phyloP scores from a whole-genome alignment of 2,329 filamentous ascomycete species.

The Ophiostoma populinum region DNA sequence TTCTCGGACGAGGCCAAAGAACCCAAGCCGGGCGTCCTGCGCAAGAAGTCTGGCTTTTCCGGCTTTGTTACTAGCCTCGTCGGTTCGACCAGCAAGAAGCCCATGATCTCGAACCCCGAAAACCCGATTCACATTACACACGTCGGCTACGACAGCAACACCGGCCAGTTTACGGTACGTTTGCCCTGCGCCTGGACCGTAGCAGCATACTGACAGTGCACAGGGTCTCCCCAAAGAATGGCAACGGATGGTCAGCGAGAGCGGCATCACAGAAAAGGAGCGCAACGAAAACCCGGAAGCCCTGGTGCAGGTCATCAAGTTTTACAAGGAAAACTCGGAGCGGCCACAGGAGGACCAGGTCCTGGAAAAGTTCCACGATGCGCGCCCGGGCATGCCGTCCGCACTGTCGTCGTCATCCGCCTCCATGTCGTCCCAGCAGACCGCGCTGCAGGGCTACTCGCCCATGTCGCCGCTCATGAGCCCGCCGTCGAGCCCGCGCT shows the following conservation, averaged over 20 bases:
- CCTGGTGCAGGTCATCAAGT: constrained; percentile 86
- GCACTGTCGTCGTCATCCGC: constrained; percentile 25
- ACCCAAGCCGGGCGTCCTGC: constrained; percentile 38
- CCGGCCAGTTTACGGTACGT: constrained; percentile 80
- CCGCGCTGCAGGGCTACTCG: constrained; percentile 25
- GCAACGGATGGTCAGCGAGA: constrained; percentile 89
- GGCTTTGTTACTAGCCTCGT: constrained; percentile 72
- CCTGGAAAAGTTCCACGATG: constrained; percentile 92
- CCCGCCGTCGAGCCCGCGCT: constrained; percentile 69
- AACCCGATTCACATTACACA: constrained; percentile 97
- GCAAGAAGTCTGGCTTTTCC: constrained; percentile 80
- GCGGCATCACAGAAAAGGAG: constrained; percentile 90
- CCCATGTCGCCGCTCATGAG: constrained; percentile 50
- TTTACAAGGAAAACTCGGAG: constrained; percentile 90
- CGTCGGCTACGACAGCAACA: constrained; percentile 91
- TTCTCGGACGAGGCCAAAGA: constrained; percentile 64
- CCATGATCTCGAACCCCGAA: constrained; percentile 91
- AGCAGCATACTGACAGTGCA: background rate
- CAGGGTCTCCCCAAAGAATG: constrained; percentile 94
- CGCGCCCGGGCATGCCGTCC: constrained; percentile 36
- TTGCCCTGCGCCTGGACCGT: background rate
- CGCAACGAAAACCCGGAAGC: constrained; percentile 91
- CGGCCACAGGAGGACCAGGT: constrained; percentile 66
- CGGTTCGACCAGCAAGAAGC: constrained; percentile 72
- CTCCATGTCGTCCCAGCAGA: constrained; percentile 21